Evolutionary conservation across 495 filamentous ascomycete genomes (phyloP).

Genomic region (Penicillium bialowiezense): DNA sequence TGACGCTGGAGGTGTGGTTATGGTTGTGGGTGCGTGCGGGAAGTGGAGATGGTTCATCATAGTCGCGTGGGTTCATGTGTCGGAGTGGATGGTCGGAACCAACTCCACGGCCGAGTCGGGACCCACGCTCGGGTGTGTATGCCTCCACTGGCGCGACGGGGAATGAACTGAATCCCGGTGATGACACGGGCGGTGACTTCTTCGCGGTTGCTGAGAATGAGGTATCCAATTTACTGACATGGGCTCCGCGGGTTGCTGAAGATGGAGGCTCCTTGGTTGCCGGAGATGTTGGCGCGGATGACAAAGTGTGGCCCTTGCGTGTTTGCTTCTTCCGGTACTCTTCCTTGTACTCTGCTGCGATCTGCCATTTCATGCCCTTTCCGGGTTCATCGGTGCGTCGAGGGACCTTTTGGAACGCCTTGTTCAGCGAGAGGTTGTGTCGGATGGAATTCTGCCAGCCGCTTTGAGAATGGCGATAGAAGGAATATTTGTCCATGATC

Average conservation of each 20-base stretch:
- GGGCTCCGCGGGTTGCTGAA: slow-evolving; percentile 20
- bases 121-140: slow-evolving; percentile 47
- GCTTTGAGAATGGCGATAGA: slow-evolving; percentile 75
- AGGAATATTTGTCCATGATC: slow-evolving; percentile 85
- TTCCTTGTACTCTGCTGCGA: slow-evolving; percentile 74
- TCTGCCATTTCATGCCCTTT: slow-evolving; percentile 98
- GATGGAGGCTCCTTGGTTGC: slow-evolving; percentile 40
- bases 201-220: slow-evolving; percentile 41
- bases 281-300: slow-evolving; percentile 46
- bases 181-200: slow-evolving; percentile 52
- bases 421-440: slow-evolving; percentile 92
- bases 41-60: slow-evolving; percentile 56
- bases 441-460: slow-evolving; percentile 99
- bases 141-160: slow-evolving; percentile 47
- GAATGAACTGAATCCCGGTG: slow-evolving; percentile 47
- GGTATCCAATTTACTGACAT: slow-evolving; percentile 40
- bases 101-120: slow-evolving; percentile 33
- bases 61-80: slow-evolving; percentile 34
- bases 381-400: slow-evolving; percentile 91
- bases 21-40: slow-evolving; percentile 49
- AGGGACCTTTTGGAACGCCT: slow-evolving; percentile 87
- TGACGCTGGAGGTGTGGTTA: slow-evolving; percentile 28
- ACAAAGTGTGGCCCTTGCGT: slow-evolving; percentile 41
- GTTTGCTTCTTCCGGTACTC: slow-evolving; percentile 65
- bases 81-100: slow-evolving; percentile 35